Base-by-base conservation (phyloP, 352 stramenopile genomes). In the Globisporangium okanoganense region DNA sequence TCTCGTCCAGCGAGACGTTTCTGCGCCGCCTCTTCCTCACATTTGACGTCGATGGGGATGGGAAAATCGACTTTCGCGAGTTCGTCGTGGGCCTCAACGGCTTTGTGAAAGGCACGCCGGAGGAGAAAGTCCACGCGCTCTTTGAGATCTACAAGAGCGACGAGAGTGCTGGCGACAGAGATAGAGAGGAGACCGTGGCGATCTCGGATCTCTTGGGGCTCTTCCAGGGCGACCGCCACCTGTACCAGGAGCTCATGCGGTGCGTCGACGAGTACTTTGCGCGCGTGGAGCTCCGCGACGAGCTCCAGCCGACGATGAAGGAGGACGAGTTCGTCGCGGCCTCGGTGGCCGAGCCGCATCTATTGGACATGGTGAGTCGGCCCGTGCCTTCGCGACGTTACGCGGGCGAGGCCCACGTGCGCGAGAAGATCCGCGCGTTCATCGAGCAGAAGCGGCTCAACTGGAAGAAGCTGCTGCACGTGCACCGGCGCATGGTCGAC, bases 191-290 rank as follows among this genome's bases (percentile, higher is more conserved):
- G 27, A 71, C 62, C 1, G 49, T 80, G 0, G 67, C 74, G 20
- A 79, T 80, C 52, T 76, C 74, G 20, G 71, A 83, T 33, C 50
- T 83, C 27, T 63, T 83, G 4, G 66, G 66, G 9, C 66, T 80
- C 25, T 77, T 83, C 45, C 73, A 83, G 27, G 69, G 74, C 52
- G 74, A 79, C 40, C 69, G 68, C 4, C 71, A 79, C 44, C 60
- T 75, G 18, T 79, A 74, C 51, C 69, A 74, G 20, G 72, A 83
- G 63, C 69, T 79, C 31, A 74, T 78, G 65, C 66, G 69, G 4
- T 78, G 69, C 52, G 67, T 83, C 1, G 74, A 83, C 44, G 69
- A 83, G 38, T 80, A 80, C 49, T 83, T 83, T 61, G 64, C 65
- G 22, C 69, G 66, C 48, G 69, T 78, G 18, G 70, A 79, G 58